A percentile compares a stretch with the other conserved stretches of the same genome.
These are phyloP conservation scores for Lignosus rhinocerotis DNA, from an alignment of 1,284 basidiomycete species.

Conservation along the genomic window DNA sequence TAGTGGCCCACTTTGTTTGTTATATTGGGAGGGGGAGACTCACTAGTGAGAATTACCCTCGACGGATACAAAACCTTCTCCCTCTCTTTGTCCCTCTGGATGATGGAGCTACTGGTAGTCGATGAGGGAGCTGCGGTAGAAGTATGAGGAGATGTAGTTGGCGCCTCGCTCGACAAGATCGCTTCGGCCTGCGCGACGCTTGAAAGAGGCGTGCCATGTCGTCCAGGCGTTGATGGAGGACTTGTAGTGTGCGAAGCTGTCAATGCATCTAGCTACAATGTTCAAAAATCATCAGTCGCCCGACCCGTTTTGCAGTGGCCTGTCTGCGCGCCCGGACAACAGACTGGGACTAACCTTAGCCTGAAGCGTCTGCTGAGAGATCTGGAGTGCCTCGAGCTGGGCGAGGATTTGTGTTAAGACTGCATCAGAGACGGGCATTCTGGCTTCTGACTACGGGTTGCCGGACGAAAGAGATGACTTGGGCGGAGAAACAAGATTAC, in stretches of 20 bases:
- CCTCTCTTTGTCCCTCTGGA: slow-evolving; percentile 49
- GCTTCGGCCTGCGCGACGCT: slow-evolving; percentile 23
- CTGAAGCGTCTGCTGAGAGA: slow-evolving; percentile 72
- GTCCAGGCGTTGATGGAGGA: slow-evolving; percentile 27
- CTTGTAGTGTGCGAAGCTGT: slow-evolving; percentile 27
- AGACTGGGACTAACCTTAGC: slow-evolving; percentile 58
- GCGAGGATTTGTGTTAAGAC: slow-evolving; percentile 71
- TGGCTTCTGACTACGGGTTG: slow-evolving; percentile 3
- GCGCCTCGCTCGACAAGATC: slow-evolving; percentile 22
- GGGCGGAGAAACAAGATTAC: slow-evolving; percentile 10
- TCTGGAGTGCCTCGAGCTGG: slow-evolving; percentile 67
- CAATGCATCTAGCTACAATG: slow-evolving; percentile 41
- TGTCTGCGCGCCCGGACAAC: background rate
- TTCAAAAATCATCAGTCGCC: background rate
- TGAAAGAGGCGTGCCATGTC: slow-evolving; percentile 28
- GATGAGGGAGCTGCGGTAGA: slow-evolving; percentile 21
- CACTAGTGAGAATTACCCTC: slow-evolving; percentile 80
- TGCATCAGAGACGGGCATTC: slow-evolving; percentile 56
- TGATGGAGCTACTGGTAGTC: slow-evolving; percentile 27
- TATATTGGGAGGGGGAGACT: slow-evolving; percentile 30
- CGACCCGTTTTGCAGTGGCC: background rate
- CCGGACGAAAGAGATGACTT: background rate
- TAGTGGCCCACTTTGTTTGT: background rate
- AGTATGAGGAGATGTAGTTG: slow-evolving; percentile 28
- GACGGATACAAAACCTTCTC: slow-evolving; percentile 77